Base-by-base conservation (phyloP, 148 eudicot genomes). In the Arbutus unedo region DNA sequence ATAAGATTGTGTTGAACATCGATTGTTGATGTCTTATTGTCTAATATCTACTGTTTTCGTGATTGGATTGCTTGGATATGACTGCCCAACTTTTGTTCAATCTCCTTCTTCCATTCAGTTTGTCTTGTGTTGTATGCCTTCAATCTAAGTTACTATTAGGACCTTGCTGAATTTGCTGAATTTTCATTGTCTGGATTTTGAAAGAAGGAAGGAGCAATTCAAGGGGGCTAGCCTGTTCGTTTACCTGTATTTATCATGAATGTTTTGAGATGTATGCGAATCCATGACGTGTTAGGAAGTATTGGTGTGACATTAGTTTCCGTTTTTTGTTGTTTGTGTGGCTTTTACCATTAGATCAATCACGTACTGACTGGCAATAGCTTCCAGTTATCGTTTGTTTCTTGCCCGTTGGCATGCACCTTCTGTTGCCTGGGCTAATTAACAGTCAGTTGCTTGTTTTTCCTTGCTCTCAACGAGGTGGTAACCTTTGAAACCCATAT, bases 1-100 rank as follows among this genome's bases (percentile, higher is more conserved):
- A 31, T 80, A 80, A 64, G 11, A 67, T 5, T 80, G 7, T 14
- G 71, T 9, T 80, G 82, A 31, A 50, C 48, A 50, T 80, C 2
- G 21, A 49, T 79, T 15, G 16, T 44, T 1, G n/a, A 0, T 38
- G n/a, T 48, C 3, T 66, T 13, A n/a, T 43, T 31, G 3, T 48
- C 4, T 3, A 19, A 48, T 8, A 25, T n/a, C 25, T 74, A 8
- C 11, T 5, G 14, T 50, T 43, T 23, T 6, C 4, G 13, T 76
- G 60, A 25, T 75, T 51, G 19, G 79, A 23, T 53, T 76, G 55
- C 56, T 50, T 8, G 53, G 57, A 50, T 23, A 11, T 21, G 15
- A 21, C 5, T 18, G 31, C 11, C 10, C 49, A 16, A 8, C 47
- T 13, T 73, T 16, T 45, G 76, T 45, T 44, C 51, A 47, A 15